Base-by-base conservation (phyloP, 1,284 basidiomycete species). In the Boletus smithii region DNA sequence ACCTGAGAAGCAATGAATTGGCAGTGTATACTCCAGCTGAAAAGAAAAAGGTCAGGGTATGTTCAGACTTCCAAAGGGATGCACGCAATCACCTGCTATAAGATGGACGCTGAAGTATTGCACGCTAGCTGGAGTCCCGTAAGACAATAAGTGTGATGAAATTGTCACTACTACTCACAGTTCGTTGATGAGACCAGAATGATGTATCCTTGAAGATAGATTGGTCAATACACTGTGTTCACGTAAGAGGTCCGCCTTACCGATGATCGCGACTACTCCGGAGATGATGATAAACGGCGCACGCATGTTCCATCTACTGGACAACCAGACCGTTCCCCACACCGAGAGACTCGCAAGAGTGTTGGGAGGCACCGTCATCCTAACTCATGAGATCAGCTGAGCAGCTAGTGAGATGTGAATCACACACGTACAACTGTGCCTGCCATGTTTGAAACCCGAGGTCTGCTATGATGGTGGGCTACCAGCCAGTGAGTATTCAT, bases 61-160 rank as follows among this genome's bases (percentile, higher is more conserved):
- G 8, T 9, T 27, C 10, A n/a, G 23, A 38, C 27, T 11, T 24
- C n/a, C n/a, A 31, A 30, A 31, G 10, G 17, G 27, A n/a, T 8
- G 18, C 4, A 33, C n/a, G 35, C 16, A 16, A 24, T 50, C 16
- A 57, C 60, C 58, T 22, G 79, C 75, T 16, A 76, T 71, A 33
- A 87, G 68, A 63, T 81, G 80, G 2, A 84, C 73, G 9, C 82
- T 79, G 8, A 77, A 73, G 55, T 87, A 87, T 53, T 80, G 77
- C 1, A 74, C 71, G 1, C 76, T 79, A 20, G 80, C 74, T 69
- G 53, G 22, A n/a, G 10, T 16, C 7, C 49, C 8, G 51, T 48
- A 38, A 54, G 33, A 50, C 5, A 27, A 23, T 14, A 27, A 23
- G 14, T 32, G 7, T 1, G 30, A 36, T 42, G 10, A 32, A 33